Percentiles rank a stretch among this genome's conserved stretches.
Conservation (phyloP, 2,329 filamentous ascomycete genomes). For the Aspergillus eucalypticola region DNA sequence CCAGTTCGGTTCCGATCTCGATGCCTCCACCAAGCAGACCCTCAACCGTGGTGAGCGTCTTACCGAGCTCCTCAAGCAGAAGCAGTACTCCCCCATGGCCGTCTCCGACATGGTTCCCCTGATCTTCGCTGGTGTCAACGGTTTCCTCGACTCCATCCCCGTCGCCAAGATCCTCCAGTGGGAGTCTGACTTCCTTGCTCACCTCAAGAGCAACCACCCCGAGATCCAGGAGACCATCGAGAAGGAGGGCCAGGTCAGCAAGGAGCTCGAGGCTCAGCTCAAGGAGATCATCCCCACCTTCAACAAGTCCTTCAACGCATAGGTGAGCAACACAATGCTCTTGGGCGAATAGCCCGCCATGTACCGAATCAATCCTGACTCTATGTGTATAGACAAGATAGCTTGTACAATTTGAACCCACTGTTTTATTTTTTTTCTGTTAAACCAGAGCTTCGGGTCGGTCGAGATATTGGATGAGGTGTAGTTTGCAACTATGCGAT, state of each 20-base stretch:
- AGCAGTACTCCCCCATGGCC: slow-evolving; percentile 98
- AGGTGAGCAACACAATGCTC: slow-evolving; percentile 38
- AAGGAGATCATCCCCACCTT: slow-evolving; percentile 75
- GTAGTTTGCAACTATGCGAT: slow-evolving; percentile 22
- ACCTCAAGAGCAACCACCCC: slow-evolving; percentile 87
- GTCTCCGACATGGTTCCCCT: slow-evolving; percentile 99
- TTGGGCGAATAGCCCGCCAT: slow-evolving; percentile 34
- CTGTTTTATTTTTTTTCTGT: slow-evolving; percentile 43
- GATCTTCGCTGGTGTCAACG: slow-evolving; percentile 99
- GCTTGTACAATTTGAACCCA: slow-evolving; percentile 49
- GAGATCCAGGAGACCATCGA: slow-evolving; percentile 84
- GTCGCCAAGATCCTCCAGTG: slow-evolving; percentile 89
- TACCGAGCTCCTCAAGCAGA: slow-evolving; percentile 99
- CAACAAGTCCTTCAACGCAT: slow-evolving; percentile 83
- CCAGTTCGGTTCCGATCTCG: slow-evolving; percentile 99
- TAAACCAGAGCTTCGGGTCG: slow-evolving; percentile 22
- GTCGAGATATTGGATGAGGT: slow-evolving; percentile 13
- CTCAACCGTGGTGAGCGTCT: slow-evolving; percentile 97
- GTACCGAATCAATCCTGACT: slow-evolving; percentile 43
- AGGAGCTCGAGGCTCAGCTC: slow-evolving; percentile 68
- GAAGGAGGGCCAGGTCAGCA: slow-evolving; percentile 93
- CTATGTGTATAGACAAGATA: slow-evolving; percentile 48
- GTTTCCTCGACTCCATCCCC: slow-evolving; percentile 83
- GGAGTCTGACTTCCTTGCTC: slow-evolving; percentile 91
- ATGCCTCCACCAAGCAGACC: slow-evolving; percentile 98